These are phyloP conservation scores for Aureobasidium musti DNA, from an alignment of 2,329 filamentous ascomycete species.

Conservation along the genomic window DNA sequence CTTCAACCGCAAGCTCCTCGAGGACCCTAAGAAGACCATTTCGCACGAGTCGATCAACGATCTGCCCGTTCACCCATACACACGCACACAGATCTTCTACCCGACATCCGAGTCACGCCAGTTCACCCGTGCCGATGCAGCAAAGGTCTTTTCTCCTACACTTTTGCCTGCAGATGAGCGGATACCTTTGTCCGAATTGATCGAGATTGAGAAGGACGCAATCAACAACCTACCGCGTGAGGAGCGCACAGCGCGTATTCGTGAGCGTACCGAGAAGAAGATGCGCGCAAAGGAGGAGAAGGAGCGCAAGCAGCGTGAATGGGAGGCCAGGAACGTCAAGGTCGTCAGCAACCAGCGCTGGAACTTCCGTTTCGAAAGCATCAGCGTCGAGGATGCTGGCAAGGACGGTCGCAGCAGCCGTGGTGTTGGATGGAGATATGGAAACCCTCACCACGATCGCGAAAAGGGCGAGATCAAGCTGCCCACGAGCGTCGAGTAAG, in stretches of 20 bases:
- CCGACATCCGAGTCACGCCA: slow-evolving; percentile 64
- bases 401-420: slow-evolving; percentile 54
- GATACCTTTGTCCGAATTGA: slow-evolving; percentile 64
- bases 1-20: slow-evolving; percentile 45
- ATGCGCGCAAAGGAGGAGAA: slow-evolving; percentile 46
- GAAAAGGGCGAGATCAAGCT: slow-evolving; percentile 66
- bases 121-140: slow-evolving; percentile 67
- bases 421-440: slow-evolving; percentile 62
- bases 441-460: slow-evolving; percentile 62
- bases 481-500: slow-evolving; percentile 57
- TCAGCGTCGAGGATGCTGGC: slow-evolving; percentile 59
- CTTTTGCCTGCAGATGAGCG: slow-evolving; percentile 64
- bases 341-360: slow-evolving; percentile 55
- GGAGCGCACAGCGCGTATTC: slow-evolving; percentile 50
- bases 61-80: slow-evolving; percentile 59
- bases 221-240: slow-evolving; percentile 43
- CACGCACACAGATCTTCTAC: slow-evolving; percentile 60
- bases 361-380: slow-evolving; percentile 62
- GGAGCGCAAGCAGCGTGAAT: slow-evolving; percentile 48
- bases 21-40: slow-evolving; percentile 35
- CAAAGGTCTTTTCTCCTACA: slow-evolving; percentile 60
- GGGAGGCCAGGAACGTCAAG: slow-evolving; percentile 47
- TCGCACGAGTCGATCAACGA: slow-evolving; percentile 65
- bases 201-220: slow-evolving; percentile 52
- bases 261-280: slow-evolving; percentile 40